Percentiles rank a stretch among this genome's conserved stretches.
Evolutionary conservation across 495 filamentous ascomycete species (phyloP).

Genomic region (Amorphotheca resinae): DNA sequence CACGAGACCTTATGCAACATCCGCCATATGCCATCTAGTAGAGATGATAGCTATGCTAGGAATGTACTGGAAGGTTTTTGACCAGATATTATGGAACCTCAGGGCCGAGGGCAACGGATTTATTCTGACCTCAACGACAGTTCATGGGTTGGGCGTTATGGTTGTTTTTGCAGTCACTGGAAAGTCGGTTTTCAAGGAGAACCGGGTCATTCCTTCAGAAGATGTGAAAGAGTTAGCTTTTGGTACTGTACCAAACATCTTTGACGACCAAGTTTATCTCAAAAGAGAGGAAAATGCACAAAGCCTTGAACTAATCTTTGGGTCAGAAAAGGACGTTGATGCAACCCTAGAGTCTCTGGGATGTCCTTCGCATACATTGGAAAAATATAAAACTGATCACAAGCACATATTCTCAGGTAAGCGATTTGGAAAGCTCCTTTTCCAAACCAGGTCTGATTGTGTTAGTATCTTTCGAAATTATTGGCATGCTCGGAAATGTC

Average conservation of each 20-base stretch:
- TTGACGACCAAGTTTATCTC: constrained; percentile 19
- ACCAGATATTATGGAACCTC: constrained; percentile 29
- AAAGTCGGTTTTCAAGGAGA: constrained; percentile 29
- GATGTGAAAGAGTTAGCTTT: constrained; percentile 35
- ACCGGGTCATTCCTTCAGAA: constrained; percentile 32
- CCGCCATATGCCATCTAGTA: constrained; percentile 35
- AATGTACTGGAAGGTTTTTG: constrained; percentile 38
- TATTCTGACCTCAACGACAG: constrained; percentile 30
- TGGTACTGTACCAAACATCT: constrained; percentile 35
- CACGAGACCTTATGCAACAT: constrained; percentile 37
- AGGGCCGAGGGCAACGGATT: constrained; percentile 39
- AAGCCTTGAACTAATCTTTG: constrained; percentile 26
- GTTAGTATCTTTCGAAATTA: constrained; percentile 36
- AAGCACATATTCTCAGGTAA: constrained; percentile 37
- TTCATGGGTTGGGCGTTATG: constrained; percentile 32
- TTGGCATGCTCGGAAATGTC: constrained; percentile 38
- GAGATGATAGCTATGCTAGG: constrained; percentile 39
- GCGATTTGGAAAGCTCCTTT: neutral
- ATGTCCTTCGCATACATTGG: constrained; percentile 30
- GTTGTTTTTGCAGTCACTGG: constrained; percentile 33
- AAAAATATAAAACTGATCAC: constrained; percentile 25
- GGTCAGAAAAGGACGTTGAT: constrained; percentile 27
- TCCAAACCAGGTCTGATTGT: constrained; percentile 6
- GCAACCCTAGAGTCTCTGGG: constrained; percentile 34
- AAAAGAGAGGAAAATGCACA: constrained; percentile 19